Percentiles rank a stretch among this genome's conserved stretches.
phyloP scores from a whole-genome alignment of 2,329 filamentous ascomycete species.

The Pseudogymnoascus destructans region DNA sequence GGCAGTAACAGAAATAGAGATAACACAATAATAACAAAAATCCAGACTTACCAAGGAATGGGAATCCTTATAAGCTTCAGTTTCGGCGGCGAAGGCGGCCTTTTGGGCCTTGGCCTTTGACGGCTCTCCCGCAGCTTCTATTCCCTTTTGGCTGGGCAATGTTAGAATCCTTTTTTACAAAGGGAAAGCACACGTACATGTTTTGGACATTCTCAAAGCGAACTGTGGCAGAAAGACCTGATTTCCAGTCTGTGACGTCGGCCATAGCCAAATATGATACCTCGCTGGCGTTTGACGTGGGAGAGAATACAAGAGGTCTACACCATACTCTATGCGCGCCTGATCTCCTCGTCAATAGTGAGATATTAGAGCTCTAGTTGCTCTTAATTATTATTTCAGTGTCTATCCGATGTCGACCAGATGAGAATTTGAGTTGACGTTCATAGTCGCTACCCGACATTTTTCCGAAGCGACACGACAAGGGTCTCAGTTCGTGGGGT shows the following conservation, averaged over 20 bases:
- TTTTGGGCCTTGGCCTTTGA: conserved; percentile 36
- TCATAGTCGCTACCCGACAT: not conserved
- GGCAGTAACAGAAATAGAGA: conserved; percentile 10
- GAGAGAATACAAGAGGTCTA: not conserved
- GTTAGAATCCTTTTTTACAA: not conserved
- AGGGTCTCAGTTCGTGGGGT: conserved; percentile 8
- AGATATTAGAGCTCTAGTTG: not conserved
- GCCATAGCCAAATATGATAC: conserved; percentile 17
- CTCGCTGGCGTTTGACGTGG: not conserved
- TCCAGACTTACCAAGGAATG: conserved; percentile 39
- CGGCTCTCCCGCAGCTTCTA: conserved; percentile 28
- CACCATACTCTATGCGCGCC: not conserved
- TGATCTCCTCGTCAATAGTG: not conserved
- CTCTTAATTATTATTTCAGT: not conserved
- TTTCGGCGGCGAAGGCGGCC: conserved; percentile 52
- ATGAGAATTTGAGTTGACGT: not conserved
- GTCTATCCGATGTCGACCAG: not conserved
- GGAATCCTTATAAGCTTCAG: conserved; percentile 45
- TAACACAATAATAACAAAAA: not conserved
- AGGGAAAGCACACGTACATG: conserved; percentile 35
- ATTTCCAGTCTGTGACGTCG: conserved; percentile 20
- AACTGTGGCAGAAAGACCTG: conserved; percentile 29
- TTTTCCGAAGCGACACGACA: not conserved
- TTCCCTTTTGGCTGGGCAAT: conserved; percentile 14
- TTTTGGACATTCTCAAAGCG: conserved; percentile 50